Conservation (phyloP, 305 asterid species). For the Coffea humblotiana region DNA sequence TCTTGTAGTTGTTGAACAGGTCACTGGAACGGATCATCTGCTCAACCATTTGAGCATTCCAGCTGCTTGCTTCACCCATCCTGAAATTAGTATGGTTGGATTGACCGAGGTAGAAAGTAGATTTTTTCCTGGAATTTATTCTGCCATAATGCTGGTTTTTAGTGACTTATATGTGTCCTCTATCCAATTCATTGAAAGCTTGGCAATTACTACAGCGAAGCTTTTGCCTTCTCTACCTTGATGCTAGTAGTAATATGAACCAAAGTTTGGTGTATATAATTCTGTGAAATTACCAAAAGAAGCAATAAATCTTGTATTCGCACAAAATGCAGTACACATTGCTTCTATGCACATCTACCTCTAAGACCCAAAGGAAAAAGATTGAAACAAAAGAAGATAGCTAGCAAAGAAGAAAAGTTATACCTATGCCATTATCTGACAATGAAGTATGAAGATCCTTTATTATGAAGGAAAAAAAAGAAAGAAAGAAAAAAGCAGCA, state of each 20-base stretch:
- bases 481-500: too few species aligned
- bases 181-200: neutral
- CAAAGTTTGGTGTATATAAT: neutral
- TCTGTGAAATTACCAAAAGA: neutral
- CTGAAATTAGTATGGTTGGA: conserved; percentile 99
- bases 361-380: too few species aligned
- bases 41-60: conserved; percentile 92
- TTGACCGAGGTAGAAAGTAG: conserved; percentile 68
- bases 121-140: too few species aligned
- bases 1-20: conserved; percentile 76
- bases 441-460: too few species aligned
- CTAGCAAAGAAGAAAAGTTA: neutral
- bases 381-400: neutral
- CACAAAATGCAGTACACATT: neutral
- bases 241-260: neutral
- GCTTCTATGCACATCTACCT: conserved; percentile 1
- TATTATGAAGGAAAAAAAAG: neutral
- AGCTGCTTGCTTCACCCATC: conserved; percentile 99
- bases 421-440: too few species aligned
- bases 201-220: neutral
- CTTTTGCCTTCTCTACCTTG: neutral
- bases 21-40: conserved; percentile 82
- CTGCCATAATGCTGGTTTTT: neutral
- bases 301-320: neutral
- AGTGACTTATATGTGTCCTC: neutral